Base-by-base conservation (phyloP, 306 rosid genomes). In the Delonix regia region DNA sequence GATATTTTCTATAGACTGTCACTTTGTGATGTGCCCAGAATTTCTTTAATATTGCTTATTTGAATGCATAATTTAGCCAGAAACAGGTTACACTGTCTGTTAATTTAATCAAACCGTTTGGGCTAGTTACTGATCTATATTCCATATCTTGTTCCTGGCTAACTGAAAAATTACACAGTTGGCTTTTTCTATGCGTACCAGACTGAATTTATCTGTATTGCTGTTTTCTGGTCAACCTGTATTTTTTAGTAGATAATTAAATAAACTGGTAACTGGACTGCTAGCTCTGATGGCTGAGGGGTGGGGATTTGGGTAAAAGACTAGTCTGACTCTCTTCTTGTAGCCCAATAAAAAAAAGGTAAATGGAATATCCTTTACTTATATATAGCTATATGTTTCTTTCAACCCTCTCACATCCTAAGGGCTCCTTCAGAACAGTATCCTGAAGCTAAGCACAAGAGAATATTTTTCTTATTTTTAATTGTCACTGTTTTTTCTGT, bases 71-170 rank as follows among this genome's bases (percentile, higher is more conserved):
- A 44, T 14, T 53, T 66, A 13, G 44, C 57, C 2, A 5, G 53
- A 36, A 53, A 65, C 33, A 66, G 19, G 51, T 66, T 38, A 25
- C 65, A 63, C 39, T 9, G 4, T 18, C 9, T 39, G n/a, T 55
- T 47, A 9, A 69, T 25, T 48, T 16, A 8, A 69, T 33, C 21
- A 45, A 69, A 67, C 45, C 1, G 41, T 30, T 45, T 16, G 59
- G 59, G 74, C 24, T 78, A 25, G 68, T 71, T 33, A 27, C 67
- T 80, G 45, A 77, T 75, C 45, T 38, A 48, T 71, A 22, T 48
- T 75, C 53, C 56, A 48, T 76, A 21, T 67, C 66, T 49, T 12
- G 4, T 73, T 79, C 66, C 51, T 47, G 42, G 52, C 14, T 79
- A 76, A 59, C 66, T 56, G 56, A 27, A 45, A 47, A 62, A 19